Conservation (phyloP, 176 grass and related monocot species). For the Carex myosuroides region DNA sequence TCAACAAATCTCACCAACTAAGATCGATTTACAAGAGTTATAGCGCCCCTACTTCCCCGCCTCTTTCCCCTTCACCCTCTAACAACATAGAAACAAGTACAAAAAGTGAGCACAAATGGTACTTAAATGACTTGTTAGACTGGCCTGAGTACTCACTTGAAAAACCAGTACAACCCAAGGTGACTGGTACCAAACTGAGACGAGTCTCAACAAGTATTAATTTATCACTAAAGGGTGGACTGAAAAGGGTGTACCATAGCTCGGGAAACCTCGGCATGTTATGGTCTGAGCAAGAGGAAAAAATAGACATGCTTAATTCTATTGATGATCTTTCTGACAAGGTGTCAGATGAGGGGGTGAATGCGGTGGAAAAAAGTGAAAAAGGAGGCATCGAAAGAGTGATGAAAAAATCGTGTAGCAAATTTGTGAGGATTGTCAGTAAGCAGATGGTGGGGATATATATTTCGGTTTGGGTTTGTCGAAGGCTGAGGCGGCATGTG, state of each 20-base stretch:
- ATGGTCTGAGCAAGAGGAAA: slow-evolving; percentile 58
- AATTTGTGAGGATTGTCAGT: slow-evolving; percentile 42
- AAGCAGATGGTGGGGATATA: slow-evolving; percentile 78
- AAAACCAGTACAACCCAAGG: slow-evolving; percentile 3
- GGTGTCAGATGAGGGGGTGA: slow-evolving; percentile 33
- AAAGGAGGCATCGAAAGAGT: not conserved
- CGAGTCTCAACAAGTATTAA: slow-evolving; percentile 27
- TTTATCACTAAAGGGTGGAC: slow-evolving; percentile 25
- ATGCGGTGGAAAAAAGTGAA: slow-evolving; percentile 4
- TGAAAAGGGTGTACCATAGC: slow-evolving; percentile 48
- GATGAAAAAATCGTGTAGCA: slow-evolving; percentile 8
- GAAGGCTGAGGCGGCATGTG: slow-evolving; percentile 35
- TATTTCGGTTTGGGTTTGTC: slow-evolving; percentile 56
- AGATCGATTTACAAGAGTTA: slow-evolving; percentile 49
- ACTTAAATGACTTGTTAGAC: slow-evolving; percentile 28
- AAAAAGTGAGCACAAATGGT: not conserved
- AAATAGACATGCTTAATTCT: slow-evolving; percentile 37
- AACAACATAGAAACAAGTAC: not conserved
- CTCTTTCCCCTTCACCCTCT: slow-evolving; percentile 2
- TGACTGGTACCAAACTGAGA: slow-evolving; percentile 32
- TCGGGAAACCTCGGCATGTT: slow-evolving; percentile 55
- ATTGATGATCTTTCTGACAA: slow-evolving; percentile 37
- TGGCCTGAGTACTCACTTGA: slow-evolving; percentile 53
- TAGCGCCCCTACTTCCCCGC: slow-evolving; percentile 46
- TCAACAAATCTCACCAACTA: slow-evolving; percentile 39